These are phyloP conservation scores for Cladobotryum protrusum DNA, from an alignment of 2,329 filamentous ascomycete genomes.

Conservation along the genomic window DNA sequence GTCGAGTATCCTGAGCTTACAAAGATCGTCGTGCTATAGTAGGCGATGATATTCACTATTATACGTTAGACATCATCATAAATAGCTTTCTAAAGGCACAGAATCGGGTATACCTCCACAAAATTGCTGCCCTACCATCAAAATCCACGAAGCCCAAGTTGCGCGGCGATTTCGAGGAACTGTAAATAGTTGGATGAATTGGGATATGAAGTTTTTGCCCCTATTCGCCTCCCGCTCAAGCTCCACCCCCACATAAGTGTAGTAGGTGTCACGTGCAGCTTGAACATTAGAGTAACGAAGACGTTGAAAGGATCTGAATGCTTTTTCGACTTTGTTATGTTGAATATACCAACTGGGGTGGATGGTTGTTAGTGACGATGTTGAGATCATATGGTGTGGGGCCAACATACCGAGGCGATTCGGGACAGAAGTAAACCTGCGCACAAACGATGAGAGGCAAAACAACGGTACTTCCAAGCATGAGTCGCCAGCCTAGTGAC, in stretches of 20 bases:
- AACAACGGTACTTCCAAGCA: conserved; percentile 53
- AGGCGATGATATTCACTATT: conserved; percentile 25
- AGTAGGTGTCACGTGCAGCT: conserved; percentile 54
- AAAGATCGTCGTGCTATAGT: conserved; percentile 27
- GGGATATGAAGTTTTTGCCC: conserved; percentile 38
- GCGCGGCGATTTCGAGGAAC: conserved; percentile 51
- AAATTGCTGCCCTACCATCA: conserved; percentile 53
- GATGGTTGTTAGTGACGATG: neutral
- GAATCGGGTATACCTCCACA: conserved; percentile 3
- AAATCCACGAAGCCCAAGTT: conserved; percentile 54
- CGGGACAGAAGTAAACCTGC: conserved; percentile 58
- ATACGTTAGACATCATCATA: conserved; percentile 6
- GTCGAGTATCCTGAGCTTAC: conserved; percentile 20
- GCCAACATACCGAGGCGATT: conserved; percentile 40
- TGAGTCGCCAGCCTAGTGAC: conserved; percentile 53
- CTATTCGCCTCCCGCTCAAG: conserved; percentile 22
- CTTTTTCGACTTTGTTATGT: conserved; percentile 44
- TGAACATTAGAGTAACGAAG: conserved; percentile 51
- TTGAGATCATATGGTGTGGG: too few relatives aligned
- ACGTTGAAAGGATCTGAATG: conserved; percentile 45
- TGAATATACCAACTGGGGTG: conserved; percentile 46
- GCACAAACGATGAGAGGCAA: conserved; percentile 45
- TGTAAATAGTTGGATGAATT: conserved; percentile 47
- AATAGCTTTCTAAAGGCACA: conserved; percentile 12
- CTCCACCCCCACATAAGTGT: conserved; percentile 34